These are phyloP conservation scores for Capsicum chinense DNA, from an alignment of 257 asterid genomes.

Conservation along the genomic window DNA sequence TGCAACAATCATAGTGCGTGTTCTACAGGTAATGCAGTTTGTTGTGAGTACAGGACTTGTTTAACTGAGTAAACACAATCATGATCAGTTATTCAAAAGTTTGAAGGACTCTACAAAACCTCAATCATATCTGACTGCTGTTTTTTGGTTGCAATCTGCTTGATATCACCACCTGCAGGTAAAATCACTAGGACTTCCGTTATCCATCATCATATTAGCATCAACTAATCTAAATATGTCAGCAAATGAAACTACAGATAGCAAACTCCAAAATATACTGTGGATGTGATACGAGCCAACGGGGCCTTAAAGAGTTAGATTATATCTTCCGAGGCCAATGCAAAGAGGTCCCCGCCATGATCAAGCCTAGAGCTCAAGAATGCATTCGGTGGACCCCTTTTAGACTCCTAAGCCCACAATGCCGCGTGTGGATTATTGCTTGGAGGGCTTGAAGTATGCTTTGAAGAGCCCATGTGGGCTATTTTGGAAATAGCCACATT, in stretches of 20 bases:
- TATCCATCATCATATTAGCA: slow-evolving; percentile 38
- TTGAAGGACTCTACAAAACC: slow-evolving; percentile 53
- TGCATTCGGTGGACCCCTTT: too few relatives aligned
- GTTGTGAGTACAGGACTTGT: slow-evolving; percentile 9
- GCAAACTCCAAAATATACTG: slow-evolving; percentile 24
- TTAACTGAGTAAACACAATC: slow-evolving; percentile 16
- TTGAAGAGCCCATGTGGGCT: too few relatives aligned
- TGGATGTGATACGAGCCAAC: not conserved
- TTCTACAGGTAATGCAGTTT: slow-evolving; percentile 2
- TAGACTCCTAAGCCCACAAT: too few relatives aligned
- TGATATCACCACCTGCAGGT: slow-evolving; percentile 87
- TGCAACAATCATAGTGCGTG: not conserved
- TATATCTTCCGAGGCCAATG: too few relatives aligned
- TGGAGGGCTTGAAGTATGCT: too few relatives aligned
- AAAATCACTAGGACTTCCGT: slow-evolving; percentile 48
- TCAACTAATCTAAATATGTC: not conserved
- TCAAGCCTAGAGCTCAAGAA: too few relatives aligned
- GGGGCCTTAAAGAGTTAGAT: too few relatives aligned
- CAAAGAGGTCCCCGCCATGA: too few relatives aligned
- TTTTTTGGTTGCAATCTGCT: slow-evolving; percentile 68
- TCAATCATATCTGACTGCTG: slow-evolving; percentile 69
- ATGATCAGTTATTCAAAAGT: not conserved
- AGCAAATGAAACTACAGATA: slow-evolving; percentile 3
- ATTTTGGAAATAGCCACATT: too few relatives aligned
- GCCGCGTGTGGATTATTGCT: too few relatives aligned